Conservation (phyloP, 2,329 filamentous ascomycete species). For the Xylariaceae sp. region DNA sequence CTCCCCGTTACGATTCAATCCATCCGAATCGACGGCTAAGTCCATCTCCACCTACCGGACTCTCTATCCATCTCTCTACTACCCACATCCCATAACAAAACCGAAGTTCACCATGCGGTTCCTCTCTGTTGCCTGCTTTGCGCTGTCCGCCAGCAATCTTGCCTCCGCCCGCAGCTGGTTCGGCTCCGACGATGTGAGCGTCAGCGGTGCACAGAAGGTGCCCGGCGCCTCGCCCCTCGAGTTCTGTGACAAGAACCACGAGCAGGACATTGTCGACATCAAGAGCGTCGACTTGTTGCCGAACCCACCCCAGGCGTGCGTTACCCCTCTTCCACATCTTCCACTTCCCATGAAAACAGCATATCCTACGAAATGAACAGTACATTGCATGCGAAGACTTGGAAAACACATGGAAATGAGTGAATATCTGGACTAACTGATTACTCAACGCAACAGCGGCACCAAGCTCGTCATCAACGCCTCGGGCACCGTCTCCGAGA, state of each 20-base stretch:
- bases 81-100: not conserved
- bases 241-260: slow-evolving; percentile 65
- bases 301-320: slow-evolving; percentile 83
- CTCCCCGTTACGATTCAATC: not conserved
- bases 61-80: too few relatives aligned
- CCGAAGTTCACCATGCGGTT: slow-evolving; percentile 33
- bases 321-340: slow-evolving; percentile 23
- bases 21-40: not conserved
- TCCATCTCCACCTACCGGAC: too few relatives aligned
- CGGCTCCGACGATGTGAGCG: slow-evolving; percentile 44
- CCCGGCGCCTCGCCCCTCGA: slow-evolving; percentile 80
- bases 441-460: slow-evolving; percentile 52
- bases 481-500: slow-evolving; percentile 64
- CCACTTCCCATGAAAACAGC: not conserved
- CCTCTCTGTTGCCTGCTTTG: slow-evolving; percentile 39
- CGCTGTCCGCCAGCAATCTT: slow-evolving; percentile 35
- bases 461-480: slow-evolving; percentile 72
- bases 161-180: slow-evolving; percentile 46
- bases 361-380: not conserved
- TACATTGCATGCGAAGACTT: too few relatives aligned
- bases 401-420: not conserved
- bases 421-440: slow-evolving; percentile 3
- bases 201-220: slow-evolving; percentile 56
- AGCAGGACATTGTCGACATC: slow-evolving; percentile 67
- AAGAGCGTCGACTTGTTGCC: slow-evolving; percentile 74